These are phyloP conservation scores for Penstemon eatonii DNA, from an alignment of 257 asterid species.

Conservation along the genomic window DNA sequence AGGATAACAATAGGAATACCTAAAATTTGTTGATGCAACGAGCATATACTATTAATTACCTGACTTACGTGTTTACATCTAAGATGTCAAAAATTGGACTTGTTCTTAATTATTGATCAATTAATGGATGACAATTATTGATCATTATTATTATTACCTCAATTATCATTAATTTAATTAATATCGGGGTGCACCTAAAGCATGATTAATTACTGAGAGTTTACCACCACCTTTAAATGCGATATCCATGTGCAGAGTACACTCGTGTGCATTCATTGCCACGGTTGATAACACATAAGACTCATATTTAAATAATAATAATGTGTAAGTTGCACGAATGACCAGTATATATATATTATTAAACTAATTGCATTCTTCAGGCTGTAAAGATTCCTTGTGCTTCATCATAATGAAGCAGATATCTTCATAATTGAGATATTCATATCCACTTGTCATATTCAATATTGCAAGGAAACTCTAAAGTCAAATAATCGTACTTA, in stretches of 20 bases:
- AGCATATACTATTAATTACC: too few relatives aligned
- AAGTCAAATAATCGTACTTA: too few relatives aligned
- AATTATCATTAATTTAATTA: not conserved
- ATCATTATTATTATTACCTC: not conserved
- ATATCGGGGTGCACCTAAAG: not conserved
- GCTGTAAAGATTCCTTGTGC: constrained; percentile 1
- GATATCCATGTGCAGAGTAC: too few relatives aligned
- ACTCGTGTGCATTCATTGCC: not conserved
- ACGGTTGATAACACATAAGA: not conserved
- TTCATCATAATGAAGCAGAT: not conserved
- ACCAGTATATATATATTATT: not conserved
- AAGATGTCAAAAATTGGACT: too few relatives aligned
- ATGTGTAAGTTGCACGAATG: not conserved
- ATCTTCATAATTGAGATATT: not conserved
- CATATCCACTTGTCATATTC: not conserved
- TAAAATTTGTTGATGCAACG: too few relatives aligned
- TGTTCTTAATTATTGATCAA: not conserved
- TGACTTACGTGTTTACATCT: too few relatives aligned
- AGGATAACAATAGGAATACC: too few relatives aligned
- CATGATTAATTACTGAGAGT: not conserved
- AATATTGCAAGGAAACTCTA: too few relatives aligned
- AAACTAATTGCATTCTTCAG: not conserved
- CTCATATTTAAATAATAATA: not conserved
- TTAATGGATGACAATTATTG: not conserved
- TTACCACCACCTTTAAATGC: too few relatives aligned